phyloP scores from a whole-genome alignment of 768 basidiomycete genomes.

The Kwoniella sp. region DNA sequence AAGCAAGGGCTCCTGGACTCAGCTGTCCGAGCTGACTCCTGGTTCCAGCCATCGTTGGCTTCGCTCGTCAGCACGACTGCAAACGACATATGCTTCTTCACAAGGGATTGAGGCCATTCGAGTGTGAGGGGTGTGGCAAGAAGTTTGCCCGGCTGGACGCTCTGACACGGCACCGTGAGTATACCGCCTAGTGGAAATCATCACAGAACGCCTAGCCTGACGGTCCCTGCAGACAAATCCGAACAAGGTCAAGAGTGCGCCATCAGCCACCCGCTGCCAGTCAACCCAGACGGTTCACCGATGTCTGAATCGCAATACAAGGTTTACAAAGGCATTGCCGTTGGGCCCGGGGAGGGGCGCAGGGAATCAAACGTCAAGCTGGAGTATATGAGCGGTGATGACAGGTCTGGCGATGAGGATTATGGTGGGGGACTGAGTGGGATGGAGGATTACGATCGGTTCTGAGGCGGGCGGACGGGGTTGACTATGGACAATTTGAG shows the following conservation, averaged over 20 bases:
- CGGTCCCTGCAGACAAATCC: constrained; percentile 58
- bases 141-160: constrained; percentile 95
- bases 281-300: constrained; percentile 48
- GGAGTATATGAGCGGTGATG: constrained; percentile 16
- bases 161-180: constrained; percentile 84
- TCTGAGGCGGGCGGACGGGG: too few relatives aligned
- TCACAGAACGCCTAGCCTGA: too few relatives aligned
- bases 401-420: constrained; percentile 15
- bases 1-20: background rate
- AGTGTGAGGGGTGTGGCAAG: constrained; percentile 86
- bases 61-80: constrained; percentile 91
- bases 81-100: constrained; percentile 94
- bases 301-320: constrained; percentile 49
- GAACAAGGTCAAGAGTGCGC: constrained; percentile 77
- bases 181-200: too few relatives aligned
- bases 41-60: constrained; percentile 54
- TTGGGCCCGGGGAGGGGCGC: background rate
- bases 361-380: constrained; percentile 5
- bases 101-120: constrained; percentile 84
- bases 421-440: constrained; percentile 26
- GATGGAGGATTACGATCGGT: constrained; percentile 43
- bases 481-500: too few relatives aligned
- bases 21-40: background rate
- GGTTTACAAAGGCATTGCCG: constrained; percentile 29
- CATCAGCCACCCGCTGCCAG: constrained; percentile 51